These are phyloP conservation scores for Candida khao-thaluensis DNA, from an alignment of 805 yeast species.

Conservation along the genomic window DNA sequence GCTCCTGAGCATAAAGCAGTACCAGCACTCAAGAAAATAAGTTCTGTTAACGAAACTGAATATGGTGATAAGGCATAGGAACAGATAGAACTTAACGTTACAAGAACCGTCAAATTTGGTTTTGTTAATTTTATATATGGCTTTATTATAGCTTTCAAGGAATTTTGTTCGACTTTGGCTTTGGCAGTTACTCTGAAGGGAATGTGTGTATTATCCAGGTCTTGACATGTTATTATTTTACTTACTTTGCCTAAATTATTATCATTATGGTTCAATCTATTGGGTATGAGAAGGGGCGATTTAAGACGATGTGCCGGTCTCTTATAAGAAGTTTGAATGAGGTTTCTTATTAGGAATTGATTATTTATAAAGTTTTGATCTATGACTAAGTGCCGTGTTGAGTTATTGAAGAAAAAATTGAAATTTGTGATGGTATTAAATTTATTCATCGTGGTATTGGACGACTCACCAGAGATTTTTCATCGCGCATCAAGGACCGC, in stretches of 20 bases:
- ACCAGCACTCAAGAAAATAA: slow-evolving; percentile 75
- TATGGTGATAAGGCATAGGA: slow-evolving; percentile 90
- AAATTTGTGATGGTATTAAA: slow-evolving; percentile 26
- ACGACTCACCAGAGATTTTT: slow-evolving; percentile 5
- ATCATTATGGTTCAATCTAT: slow-evolving; percentile 13
- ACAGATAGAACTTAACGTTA: slow-evolving; percentile 88
- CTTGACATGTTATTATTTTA: slow-evolving; percentile 46
- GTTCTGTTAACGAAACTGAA: slow-evolving; percentile 68
- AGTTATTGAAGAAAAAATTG: slow-evolving; percentile 38
- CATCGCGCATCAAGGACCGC: slow-evolving; percentile 1
- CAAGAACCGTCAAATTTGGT: slow-evolving; percentile 83
- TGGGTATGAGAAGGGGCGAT: slow-evolving; percentile 14
- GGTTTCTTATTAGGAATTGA: slow-evolving; percentile 19
- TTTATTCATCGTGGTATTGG: slow-evolving; percentile 15
- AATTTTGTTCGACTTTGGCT: slow-evolving; percentile 10
- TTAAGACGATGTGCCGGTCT: slow-evolving; percentile 9
- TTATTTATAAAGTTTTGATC: slow-evolving; percentile 38
- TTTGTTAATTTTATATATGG: slow-evolving; percentile 84
- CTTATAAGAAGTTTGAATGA: slow-evolving; percentile 11
- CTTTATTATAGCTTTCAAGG: slow-evolving; percentile 41
- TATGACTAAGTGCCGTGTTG: slow-evolving; percentile 27
- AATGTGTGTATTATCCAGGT: slow-evolving; percentile 28
- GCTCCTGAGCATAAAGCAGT: slow-evolving; percentile 88
- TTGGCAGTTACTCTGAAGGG: slow-evolving; percentile 60
- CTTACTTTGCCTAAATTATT: slow-evolving; percentile 28